Percentiles rank a stretch among this genome's conserved stretches.
Evolutionary conservation across 352 stramenopile genomes (phyloP).

Genomic region (Phytophthora kernoviae): DNA sequence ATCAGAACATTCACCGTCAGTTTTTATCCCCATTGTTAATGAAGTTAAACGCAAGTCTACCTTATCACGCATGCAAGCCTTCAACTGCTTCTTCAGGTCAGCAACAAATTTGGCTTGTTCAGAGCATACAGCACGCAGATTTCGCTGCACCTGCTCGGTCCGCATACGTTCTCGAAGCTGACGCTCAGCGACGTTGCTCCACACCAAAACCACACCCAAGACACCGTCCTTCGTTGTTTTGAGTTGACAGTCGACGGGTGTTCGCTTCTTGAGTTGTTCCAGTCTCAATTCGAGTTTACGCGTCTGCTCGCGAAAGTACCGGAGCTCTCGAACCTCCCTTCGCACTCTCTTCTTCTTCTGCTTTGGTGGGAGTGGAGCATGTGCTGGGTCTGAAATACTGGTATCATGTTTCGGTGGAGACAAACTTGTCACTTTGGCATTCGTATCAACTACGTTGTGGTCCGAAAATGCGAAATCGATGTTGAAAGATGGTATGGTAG

Average conservation of each 20-base stretch:
- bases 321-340: slow-evolving; percentile 13
- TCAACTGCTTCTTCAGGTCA: slow-evolving; percentile 14
- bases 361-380: neutral
- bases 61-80: neutral
- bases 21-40: too few relatives aligned
- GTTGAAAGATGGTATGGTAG: too few relatives aligned
- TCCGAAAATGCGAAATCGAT: too few relatives aligned
- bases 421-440: too few relatives aligned
- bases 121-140: neutral
- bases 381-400: too few relatives aligned
- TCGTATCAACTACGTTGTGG: too few relatives aligned
- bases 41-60: neutral
- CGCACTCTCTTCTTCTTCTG: slow-evolving; percentile 27
- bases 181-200: slow-evolving; percentile 9
- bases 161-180: slow-evolving; percentile 11
- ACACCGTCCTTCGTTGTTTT: too few relatives aligned
- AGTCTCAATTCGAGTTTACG: slow-evolving; percentile 18
- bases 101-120: slow-evolving; percentile 5
- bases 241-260: neutral
- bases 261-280: slow-evolving; percentile 16
- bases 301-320: slow-evolving; percentile 7
- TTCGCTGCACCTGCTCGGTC: slow-evolving; percentile 3
- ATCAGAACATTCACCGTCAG: too few relatives aligned
- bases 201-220: neutral
- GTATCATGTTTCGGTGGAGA: too few relatives aligned